A percentile compares a stretch with the other conserved stretches of the same genome.
Conservation (phyloP, 257 asterid genomes). For the Coffea canephora region DNA sequence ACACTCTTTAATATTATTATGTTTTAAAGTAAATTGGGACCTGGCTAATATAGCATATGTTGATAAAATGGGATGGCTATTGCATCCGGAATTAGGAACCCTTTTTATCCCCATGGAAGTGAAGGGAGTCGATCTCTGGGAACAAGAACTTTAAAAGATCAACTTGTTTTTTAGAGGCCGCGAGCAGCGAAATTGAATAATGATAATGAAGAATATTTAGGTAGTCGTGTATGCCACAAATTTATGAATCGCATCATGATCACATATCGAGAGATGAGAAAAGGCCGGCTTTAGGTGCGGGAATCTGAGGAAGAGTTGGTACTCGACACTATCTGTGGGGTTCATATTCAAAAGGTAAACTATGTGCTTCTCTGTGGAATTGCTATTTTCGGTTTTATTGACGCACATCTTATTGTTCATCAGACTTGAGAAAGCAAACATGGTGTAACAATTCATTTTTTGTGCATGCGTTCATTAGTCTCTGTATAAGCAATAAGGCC, state of each 20-base stretch:
- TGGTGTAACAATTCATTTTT: neutral
- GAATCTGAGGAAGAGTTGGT: neutral
- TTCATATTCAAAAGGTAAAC: constrained; percentile 1
- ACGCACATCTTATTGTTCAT: neutral
- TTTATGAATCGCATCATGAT: constrained; percentile 6
- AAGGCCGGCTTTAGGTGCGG: neutral
- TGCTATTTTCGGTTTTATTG: neutral
- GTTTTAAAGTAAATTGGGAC: too few relatives aligned
- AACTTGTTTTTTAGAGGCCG: neutral
- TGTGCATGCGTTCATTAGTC: neutral
- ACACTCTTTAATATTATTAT: too few relatives aligned
- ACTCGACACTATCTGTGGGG: constrained; percentile 1
- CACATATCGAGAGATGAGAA: neutral
- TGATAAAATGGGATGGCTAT: neutral
- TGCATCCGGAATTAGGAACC: neutral
- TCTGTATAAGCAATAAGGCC: neutral
- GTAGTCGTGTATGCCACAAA: constrained; percentile 6
- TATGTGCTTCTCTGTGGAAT: neutral
- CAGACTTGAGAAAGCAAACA: neutral
- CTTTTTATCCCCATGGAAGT: constrained; percentile 4
- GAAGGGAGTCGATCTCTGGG: neutral
- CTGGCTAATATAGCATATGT: neutral
- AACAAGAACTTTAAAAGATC: neutral
- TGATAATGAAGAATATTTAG: constrained; percentile 16
- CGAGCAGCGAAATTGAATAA: neutral